Evolutionary conservation across 2,329 filamentous ascomycete genomes (phyloP), one percentile per base, ranked within the genome.

Genomic region (Calonectria pteridis): DNA sequence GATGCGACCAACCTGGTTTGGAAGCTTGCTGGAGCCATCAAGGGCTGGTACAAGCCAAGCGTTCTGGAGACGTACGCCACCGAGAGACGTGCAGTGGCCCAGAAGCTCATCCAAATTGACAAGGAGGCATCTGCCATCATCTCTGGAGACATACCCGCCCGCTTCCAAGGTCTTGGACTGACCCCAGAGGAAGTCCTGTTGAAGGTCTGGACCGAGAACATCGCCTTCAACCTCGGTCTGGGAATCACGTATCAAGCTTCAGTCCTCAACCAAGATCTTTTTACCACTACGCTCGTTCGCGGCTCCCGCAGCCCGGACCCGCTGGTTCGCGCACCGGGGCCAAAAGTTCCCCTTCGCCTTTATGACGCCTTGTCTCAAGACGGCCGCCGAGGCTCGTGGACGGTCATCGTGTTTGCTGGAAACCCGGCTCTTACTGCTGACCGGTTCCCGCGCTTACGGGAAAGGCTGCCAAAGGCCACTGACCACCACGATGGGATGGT

Each of bases 141-240:
- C 82, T 84, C 85, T 11, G 83, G 83, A 78, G 84, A 85, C 63
- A 78, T 85, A 33, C 85, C 86, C 0, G 70, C 83, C 18, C 81
- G 82, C 46, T 86, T 84, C 82, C 78, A 77, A 63, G 84, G 84
- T 3, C 49, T 55, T 46, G 68, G 33, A 2, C 9, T 16, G 13
- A 40, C 13, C 3, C 20, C 59, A 18, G 59, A 65, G 13, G 68
- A 71, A 16, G 9, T 71, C 29, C 53, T 71, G 49, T 37, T 18
- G 6, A 71, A 49, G 28, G n/a, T 59, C 6, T 59, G 31, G 33
- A 59, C 55, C 18, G 55, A 40, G 4, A 59, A 40, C 49, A 71
- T 65, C 87, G 86, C 88, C 3, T 93, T 93, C 80, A 93, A 91
- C 55, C 90, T 90, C 0, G 91, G 91, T 0, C 85, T 91, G 11